phyloP scores from a whole-genome alignment of 2,329 filamentous ascomycete species.

The Rasamsonia emersonii region DNA sequence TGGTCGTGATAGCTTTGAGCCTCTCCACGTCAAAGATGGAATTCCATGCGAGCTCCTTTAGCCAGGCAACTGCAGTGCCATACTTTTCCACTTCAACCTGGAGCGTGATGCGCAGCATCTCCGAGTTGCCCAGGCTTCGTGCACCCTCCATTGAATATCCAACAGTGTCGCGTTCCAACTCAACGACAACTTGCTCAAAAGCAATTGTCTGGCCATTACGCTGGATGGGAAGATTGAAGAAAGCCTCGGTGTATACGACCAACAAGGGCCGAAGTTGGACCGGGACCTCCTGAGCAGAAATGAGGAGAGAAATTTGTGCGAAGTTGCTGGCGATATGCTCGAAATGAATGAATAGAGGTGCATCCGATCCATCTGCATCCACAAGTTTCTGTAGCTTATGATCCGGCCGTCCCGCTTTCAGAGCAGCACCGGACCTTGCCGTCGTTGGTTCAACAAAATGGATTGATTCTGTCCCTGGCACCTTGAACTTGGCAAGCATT shows the following conservation, averaged over 20 bases:
- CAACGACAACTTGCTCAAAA: slow-evolving; percentile 87
- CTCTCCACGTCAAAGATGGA: slow-evolving; percentile 73
- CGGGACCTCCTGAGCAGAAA: slow-evolving; percentile 70
- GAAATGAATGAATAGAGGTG: slow-evolving; percentile 92
- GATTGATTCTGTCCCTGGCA: slow-evolving; percentile 82
- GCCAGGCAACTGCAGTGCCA: slow-evolving; percentile 68
- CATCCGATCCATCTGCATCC: slow-evolving; percentile 54
- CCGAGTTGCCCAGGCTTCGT: slow-evolving; percentile 62
- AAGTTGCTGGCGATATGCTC: slow-evolving; percentile 92
- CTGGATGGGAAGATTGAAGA: slow-evolving; percentile 84
- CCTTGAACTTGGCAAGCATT: slow-evolving; percentile 70
- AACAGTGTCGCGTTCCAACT: slow-evolving; percentile 85
- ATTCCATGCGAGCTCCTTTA: slow-evolving; percentile 78
- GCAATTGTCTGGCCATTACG: slow-evolving; percentile 67
- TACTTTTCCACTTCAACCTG: slow-evolving; percentile 87
- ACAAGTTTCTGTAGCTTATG: slow-evolving; percentile 68
- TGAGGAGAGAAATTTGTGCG: slow-evolving; percentile 70
- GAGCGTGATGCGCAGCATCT: slow-evolving; percentile 74
- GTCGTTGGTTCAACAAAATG: slow-evolving; percentile 87
- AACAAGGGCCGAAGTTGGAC: slow-evolving; percentile 78
- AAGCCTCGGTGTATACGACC: slow-evolving; percentile 77
- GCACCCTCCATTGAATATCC: slow-evolving; percentile 67
- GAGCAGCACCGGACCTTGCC: slow-evolving; percentile 71
- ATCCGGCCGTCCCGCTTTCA: slow-evolving; percentile 56
- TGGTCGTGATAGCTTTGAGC: slow-evolving; percentile 57